Evolutionary conservation across 148 eudicot genomes (phyloP), one percentile per base, ranked within the genome.

Genomic region (Fallopia convolvulus): DNA sequence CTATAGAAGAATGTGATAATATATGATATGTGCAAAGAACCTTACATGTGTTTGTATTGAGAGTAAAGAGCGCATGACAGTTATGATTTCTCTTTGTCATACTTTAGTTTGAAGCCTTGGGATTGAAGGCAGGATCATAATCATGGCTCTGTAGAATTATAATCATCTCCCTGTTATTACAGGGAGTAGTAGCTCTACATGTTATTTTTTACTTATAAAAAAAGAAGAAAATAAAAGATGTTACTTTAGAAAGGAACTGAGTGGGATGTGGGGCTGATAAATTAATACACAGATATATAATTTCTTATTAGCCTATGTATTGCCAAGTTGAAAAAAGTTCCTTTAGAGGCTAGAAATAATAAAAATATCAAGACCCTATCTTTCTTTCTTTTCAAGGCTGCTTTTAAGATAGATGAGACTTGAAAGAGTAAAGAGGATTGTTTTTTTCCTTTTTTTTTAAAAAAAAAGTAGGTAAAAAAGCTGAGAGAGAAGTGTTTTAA

Each of bases 61-160:
- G 70, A 63, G 70, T 68, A 68, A 68, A 32, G 72, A 68, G 46
- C 72, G 44, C 72, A 68, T 68, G 72, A 14, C 3, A 68, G 11
- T 68, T 68, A 68, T 68, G 44, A 68, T 68, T 68, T 68, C 46
- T 18, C 72, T 68, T 55, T 68, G 44, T 68, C 72, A 33, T 68
- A 68, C 72, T 68, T 68, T 66, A 36, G 42, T 15, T 68, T 39
- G 8, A 36, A 66, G 72, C 32, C 72, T 66, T 66, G 72, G 72
- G 72, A 66, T 66, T 66, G 72, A 68, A 68, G 72, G 72, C 46
- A 68, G 46, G 72, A 68, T 68, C 46, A 68, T 68, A 68, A 68
- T 68, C 72, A 68, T 68, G 46, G 46, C 72, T 42, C 44, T 68
- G 46, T 68, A 68, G 72, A 68, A 68, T 30, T 68, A 39, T 68